Conservation (phyloP, 208 protist genomes). For the Eutreptiella sp. region DNA sequence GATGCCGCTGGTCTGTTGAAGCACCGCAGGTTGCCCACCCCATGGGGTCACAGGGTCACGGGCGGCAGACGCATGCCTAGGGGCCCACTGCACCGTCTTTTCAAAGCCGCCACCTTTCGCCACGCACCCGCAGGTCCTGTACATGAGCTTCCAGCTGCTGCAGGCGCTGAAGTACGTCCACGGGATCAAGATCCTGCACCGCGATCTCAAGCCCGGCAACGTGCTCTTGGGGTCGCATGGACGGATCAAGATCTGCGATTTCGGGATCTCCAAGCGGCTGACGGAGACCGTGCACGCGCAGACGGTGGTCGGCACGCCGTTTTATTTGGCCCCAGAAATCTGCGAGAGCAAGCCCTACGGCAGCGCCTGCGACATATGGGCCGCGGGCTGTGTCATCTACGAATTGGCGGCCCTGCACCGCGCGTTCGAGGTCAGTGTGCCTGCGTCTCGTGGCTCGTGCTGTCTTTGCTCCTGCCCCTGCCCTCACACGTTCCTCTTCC, state of each 20-base stretch:
- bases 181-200: slow-evolving; percentile 37
- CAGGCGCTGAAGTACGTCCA: slow-evolving; percentile 20
- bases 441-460: too few species aligned
- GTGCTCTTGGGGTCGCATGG: slow-evolving; percentile 13
- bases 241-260: slow-evolving; percentile 24
- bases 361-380: slow-evolving; percentile 51
- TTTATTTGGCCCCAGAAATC: slow-evolving; percentile 52
- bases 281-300: not conserved
- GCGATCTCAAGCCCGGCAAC: slow-evolving; percentile 32
- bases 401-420: slow-evolving; percentile 29
- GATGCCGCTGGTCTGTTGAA: too few species aligned
- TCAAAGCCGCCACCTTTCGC: too few species aligned
- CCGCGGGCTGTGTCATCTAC: slow-evolving; percentile 36
- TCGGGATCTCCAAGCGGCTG: slow-evolving; percentile 19
- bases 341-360: slow-evolving; percentile 53
- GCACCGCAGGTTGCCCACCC: too few species aligned
- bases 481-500: too few species aligned
- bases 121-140: not conserved
- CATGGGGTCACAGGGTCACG: too few species aligned
- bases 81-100: too few species aligned
- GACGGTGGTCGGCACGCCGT: slow-evolving; percentile 37
- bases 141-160: slow-evolving; percentile 17
- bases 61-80: too few species aligned
- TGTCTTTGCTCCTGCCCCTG: too few species aligned
- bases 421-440: too few species aligned